phyloP scores from a whole-genome alignment of 139 green algal genomes.

The Chlorella ohadii region DNA sequence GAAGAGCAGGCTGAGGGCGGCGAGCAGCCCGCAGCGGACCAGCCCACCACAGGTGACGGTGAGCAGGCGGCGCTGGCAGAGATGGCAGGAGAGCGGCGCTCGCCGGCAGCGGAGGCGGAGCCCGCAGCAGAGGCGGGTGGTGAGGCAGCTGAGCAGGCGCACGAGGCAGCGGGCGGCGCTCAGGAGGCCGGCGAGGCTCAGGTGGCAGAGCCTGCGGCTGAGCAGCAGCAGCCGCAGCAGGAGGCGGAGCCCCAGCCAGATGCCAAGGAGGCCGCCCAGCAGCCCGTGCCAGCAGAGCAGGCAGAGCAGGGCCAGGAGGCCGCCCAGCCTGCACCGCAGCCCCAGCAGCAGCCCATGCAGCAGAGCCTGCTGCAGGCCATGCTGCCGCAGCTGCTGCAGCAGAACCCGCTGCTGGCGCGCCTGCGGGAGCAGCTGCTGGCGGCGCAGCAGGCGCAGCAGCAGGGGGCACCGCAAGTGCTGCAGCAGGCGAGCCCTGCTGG shows the following conservation, averaged over 20 bases:
- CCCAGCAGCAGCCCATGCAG: background rate
- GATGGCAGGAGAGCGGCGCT: background rate
- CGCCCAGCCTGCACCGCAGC: background rate
- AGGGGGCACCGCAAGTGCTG: background rate
- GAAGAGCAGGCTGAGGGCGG: background rate
- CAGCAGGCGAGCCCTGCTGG: background rate
- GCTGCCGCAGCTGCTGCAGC: background rate
- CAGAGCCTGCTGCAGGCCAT: background rate
- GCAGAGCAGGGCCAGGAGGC: background rate
- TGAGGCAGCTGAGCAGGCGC: background rate
- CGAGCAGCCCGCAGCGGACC: background rate
- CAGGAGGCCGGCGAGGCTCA: background rate
- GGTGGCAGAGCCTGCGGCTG: background rate
- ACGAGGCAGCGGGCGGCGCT: background rate
- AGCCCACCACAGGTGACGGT: background rate
- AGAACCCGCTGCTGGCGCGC: background rate
- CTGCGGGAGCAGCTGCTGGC: background rate
- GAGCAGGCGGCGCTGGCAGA: background rate
- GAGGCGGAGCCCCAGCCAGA: background rate
- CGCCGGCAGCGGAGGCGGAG: background rate
- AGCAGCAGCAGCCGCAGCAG: background rate
- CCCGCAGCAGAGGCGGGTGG: background rate
- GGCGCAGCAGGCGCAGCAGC: background rate
- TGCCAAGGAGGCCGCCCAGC: background rate
- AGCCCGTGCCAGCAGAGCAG: background rate